Evolutionary conservation across 345 rosid genomes (phyloP).

Genomic region (Populus simonii): DNA sequence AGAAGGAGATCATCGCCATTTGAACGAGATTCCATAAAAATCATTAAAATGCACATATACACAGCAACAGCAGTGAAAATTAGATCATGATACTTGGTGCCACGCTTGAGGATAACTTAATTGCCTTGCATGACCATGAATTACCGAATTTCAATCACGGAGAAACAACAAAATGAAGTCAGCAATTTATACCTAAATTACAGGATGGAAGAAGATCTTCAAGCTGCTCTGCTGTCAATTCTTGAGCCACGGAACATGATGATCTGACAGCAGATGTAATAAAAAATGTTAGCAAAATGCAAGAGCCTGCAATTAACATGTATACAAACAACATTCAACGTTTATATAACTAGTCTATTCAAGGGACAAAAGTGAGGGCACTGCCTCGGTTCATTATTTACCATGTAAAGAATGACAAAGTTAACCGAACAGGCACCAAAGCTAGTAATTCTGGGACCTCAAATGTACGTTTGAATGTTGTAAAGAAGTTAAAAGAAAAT

Average conservation of each 20-base stretch:
- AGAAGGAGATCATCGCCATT: constrained; percentile 5
- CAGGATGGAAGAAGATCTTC: constrained; percentile 49
- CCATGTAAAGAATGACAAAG: too few relatives aligned
- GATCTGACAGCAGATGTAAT: constrained; percentile 43
- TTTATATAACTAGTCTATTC: background rate
- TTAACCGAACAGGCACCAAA: too few relatives aligned
- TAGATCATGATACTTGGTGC: background rate
- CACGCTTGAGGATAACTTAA: background rate
- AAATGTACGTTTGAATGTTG: too few relatives aligned
- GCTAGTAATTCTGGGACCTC: background rate
- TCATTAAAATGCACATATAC: constrained; percentile 7
- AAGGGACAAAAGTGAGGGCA: background rate
- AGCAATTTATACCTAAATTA: constrained; percentile 45
- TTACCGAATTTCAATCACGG: background rate
- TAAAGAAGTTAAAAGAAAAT: background rate
- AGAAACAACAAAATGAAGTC: background rate
- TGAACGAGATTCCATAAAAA: constrained; percentile 3
- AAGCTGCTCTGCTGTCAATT: constrained; percentile 50
- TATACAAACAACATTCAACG: background rate
- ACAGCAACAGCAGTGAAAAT: background rate
- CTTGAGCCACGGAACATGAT: constrained; percentile 53
- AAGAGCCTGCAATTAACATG: background rate
- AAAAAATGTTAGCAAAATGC: background rate
- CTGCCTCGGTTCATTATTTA: background rate
- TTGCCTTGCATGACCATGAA: background rate